Percentiles rank a stretch among this genome's conserved stretches.
phyloP scores from a whole-genome alignment of 345 rosid species.

The Nephelium lappaceum region DNA sequence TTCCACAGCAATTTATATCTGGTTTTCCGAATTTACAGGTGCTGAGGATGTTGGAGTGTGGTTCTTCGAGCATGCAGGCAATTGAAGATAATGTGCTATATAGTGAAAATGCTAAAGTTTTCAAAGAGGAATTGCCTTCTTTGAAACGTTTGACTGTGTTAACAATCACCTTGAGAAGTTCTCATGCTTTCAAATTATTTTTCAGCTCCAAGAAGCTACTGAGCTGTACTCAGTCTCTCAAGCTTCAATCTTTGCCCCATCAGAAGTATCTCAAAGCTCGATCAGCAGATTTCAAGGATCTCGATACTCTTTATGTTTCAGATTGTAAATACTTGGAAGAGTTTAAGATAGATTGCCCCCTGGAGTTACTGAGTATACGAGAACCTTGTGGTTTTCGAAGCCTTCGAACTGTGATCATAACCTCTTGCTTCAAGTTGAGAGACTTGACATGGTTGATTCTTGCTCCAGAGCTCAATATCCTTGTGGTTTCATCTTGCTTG shows the following conservation, averaged over 20 bases:
- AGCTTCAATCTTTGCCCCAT: neutral
- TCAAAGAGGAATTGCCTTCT: neutral
- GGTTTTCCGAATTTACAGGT: neutral
- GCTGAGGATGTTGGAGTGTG: neutral
- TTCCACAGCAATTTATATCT: neutral
- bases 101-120: neutral
- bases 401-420: neutral
- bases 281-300: neutral
- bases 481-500: neutral
- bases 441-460: neutral
- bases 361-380: neutral
- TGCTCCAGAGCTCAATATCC: neutral
- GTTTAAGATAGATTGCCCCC: neutral
- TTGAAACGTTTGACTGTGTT: neutral
- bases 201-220: neutral
- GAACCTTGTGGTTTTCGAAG: neutral
- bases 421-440: neutral
- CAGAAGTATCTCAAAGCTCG: neutral
- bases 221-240: neutral
- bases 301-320: neutral
- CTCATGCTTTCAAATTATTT: neutral
- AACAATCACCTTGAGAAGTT: neutral
- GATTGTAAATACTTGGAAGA: neutral
- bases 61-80: neutral
- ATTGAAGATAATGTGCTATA: too few relatives aligned